Conservation (phyloP, 495 filamentous ascomycete species). For the Cercophora newfieldiana region DNA sequence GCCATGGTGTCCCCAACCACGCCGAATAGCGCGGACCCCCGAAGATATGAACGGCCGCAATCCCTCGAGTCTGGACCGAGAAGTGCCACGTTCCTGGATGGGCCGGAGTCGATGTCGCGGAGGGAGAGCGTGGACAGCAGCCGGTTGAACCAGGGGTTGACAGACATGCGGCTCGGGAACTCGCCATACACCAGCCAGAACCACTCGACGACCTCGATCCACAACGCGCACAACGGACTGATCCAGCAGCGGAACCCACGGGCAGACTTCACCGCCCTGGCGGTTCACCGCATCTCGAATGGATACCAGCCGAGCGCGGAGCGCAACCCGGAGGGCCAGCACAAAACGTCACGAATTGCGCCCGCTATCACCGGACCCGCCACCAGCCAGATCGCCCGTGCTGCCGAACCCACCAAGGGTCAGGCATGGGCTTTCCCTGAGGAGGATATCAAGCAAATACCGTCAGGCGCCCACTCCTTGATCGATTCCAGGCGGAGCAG, state of each 20-base stretch:
- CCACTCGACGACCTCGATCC: constrained; percentile 73
- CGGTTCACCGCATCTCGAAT: constrained; percentile 60
- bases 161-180: constrained; percentile 64
- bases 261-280: constrained; percentile 40
- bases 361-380: constrained; percentile 77
- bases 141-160: constrained; percentile 69
- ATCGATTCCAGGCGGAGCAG: constrained; percentile 71
- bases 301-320: constrained; percentile 58
- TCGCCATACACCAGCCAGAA: constrained; percentile 75
- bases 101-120: constrained; percentile 52
- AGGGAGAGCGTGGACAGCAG: constrained; percentile 80
- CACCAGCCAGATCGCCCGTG: constrained; percentile 74
- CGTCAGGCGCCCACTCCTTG: constrained; percentile 51
- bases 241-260: constrained; percentile 55
- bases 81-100: constrained; percentile 33
- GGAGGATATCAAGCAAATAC: constrained; percentile 58
- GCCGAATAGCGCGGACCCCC: constrained; percentile 36
- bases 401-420: constrained; percentile 77
- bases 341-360: constrained; percentile 59
- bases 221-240: constrained; percentile 50
- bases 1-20: constrained; percentile 57
- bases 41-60: constrained; percentile 46
- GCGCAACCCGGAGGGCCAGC: constrained; percentile 54
- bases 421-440: constrained; percentile 83
- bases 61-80: constrained; percentile 45